These are phyloP conservation scores for Colletotrichum chrysophilum DNA, from an alignment of 2,329 filamentous ascomycete genomes.

Conservation along the genomic window DNA sequence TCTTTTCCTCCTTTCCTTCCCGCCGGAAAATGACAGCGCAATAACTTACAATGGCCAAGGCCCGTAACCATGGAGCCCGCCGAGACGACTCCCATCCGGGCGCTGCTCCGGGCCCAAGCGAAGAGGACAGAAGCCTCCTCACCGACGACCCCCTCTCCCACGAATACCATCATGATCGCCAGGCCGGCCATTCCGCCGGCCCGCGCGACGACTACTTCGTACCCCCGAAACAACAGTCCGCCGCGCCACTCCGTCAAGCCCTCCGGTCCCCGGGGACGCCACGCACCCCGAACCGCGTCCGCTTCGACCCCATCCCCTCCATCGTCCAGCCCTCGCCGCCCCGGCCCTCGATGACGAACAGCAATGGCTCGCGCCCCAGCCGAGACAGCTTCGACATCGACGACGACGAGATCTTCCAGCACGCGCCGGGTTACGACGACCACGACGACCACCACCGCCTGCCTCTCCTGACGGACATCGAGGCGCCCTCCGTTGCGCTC, in stretches of 20 bases:
- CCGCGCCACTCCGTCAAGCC: conserved; percentile 12
- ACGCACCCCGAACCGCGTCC: conserved; percentile 74
- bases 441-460: conserved; percentile 51
- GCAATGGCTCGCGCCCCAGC: conserved; percentile 10
- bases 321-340: conserved; percentile 33
- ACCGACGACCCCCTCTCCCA: conserved; percentile 24
- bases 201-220: conserved; percentile 10
- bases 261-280: conserved; percentile 47
- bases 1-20: background rate
- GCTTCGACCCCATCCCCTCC: conserved; percentile 68
- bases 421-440: conserved; percentile 6
- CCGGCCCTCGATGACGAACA: conserved; percentile 14
- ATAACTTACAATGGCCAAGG: conserved; percentile 26
- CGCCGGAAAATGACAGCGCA: conserved; percentile 22
- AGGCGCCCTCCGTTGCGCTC: conserved; percentile 78
- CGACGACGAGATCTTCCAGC: conserved; percentile 20
- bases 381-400: conserved; percentile 24
- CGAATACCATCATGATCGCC: conserved; percentile 1
- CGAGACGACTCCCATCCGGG: conserved; percentile 18
- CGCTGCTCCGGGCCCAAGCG: conserved; percentile 10
- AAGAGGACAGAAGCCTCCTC: conserved; percentile 28
- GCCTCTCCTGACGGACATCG: conserved; percentile 81
- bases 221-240: background rate
- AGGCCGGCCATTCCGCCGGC: background rate
- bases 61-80: conserved; percentile 23